These are phyloP conservation scores for Litchi chinensis DNA, from an alignment of 345 rosid species.

Conservation along the genomic window DNA sequence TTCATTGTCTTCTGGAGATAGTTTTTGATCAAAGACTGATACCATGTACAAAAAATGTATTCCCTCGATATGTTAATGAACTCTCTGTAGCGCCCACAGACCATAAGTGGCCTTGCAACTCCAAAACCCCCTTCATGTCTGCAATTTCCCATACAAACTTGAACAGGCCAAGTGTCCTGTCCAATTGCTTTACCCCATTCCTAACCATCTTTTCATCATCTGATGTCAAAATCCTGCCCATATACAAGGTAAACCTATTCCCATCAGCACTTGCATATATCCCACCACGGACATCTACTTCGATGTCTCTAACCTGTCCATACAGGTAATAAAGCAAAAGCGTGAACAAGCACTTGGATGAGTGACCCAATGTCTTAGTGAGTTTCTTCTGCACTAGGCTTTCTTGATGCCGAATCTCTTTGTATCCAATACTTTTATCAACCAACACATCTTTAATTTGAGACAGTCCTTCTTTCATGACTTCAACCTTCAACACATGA, in stretches of 20 bases:
- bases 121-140: slow-evolving; percentile 59
- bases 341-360: slow-evolving; percentile 74
- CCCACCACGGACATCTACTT: slow-evolving; percentile 71
- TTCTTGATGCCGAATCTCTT: slow-evolving; percentile 69
- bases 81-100: slow-evolving; percentile 57
- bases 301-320: slow-evolving; percentile 64
- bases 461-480: slow-evolving; percentile 81
- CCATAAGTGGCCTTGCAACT: slow-evolving; percentile 72
- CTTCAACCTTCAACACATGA: slow-evolving; percentile 61
- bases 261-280: slow-evolving; percentile 35
- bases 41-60: slow-evolving; percentile 57
- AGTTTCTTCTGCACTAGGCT: slow-evolving; percentile 66
- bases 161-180: slow-evolving; percentile 60
- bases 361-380: slow-evolving; percentile 59
- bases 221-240: slow-evolving; percentile 74
- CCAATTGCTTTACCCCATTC: slow-evolving; percentile 73
- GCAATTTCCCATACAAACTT: slow-evolving; percentile 80
- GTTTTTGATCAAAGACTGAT: slow-evolving; percentile 40
- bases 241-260: slow-evolving; percentile 36
- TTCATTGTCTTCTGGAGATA: neutral
- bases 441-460: slow-evolving; percentile 67
- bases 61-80: slow-evolving; percentile 49
- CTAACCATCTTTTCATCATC: slow-evolving; percentile 52
- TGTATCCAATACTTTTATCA: slow-evolving; percentile 67
- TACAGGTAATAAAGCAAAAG: slow-evolving; percentile 70